A percentile compares a stretch with the other conserved stretches of the same genome.
Conservation (phyloP, 169 alveolate species). For the Theileria equi region DNA sequence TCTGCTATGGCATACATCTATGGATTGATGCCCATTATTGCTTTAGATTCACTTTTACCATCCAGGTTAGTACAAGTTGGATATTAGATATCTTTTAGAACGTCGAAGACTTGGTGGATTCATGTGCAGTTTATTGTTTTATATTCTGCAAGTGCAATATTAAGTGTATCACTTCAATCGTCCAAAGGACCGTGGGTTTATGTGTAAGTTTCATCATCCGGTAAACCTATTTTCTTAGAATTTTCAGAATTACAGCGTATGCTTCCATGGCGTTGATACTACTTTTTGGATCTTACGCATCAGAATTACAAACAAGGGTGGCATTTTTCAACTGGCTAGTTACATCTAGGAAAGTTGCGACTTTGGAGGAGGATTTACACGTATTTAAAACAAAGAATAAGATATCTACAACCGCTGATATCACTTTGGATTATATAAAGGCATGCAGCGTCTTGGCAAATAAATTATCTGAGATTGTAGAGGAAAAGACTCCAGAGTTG, state of each 20-base stretch:
- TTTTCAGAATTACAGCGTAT: neutral
- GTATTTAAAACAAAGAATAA: neutral
- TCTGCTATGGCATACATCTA: conserved; percentile 44
- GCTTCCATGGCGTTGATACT: neutral
- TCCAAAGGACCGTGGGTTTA: conserved; percentile 28
- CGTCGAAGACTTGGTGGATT: conserved; percentile 63
- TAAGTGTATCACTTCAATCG: conserved; percentile 15
- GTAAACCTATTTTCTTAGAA: conserved; percentile 1
- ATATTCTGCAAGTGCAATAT: conserved; percentile 47
- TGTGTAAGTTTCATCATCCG: conserved; percentile 49
- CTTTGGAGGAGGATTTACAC: neutral
- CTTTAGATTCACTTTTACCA: conserved; percentile 62
- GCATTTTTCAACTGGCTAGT: conserved; percentile 21
- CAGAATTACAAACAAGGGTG: conserved; percentile 17
- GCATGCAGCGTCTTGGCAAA: conserved; percentile 1
- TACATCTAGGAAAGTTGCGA: conserved; percentile 17
- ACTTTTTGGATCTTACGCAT: conserved; percentile 5
- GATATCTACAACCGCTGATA: conserved; percentile 26
- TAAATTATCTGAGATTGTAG: neutral
- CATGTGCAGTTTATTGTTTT: conserved; percentile 51
- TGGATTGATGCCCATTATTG: conserved; percentile 65
- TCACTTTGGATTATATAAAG: conserved; percentile 2
- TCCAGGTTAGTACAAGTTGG: conserved; percentile 38
- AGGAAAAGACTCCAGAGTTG: neutral
- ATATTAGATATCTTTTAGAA: conserved; percentile 22